phyloP scores from a whole-genome alignment of 2,329 filamentous ascomycete genomes.

The Arthrobotrys iridis region DNA sequence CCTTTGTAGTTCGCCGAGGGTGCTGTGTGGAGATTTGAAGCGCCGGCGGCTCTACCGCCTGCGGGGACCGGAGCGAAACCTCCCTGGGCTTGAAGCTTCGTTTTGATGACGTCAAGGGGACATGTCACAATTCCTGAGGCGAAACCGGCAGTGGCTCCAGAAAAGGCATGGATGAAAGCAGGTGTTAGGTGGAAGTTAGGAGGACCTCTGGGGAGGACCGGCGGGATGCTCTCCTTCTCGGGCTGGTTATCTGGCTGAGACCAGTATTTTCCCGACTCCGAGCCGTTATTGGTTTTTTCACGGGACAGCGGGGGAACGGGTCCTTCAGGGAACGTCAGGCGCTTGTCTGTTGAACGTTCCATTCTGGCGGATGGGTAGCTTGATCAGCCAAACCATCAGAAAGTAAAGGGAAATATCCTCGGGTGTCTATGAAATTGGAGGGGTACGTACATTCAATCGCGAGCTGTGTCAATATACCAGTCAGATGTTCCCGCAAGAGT shows the following conservation, averaged over 20 bases:
- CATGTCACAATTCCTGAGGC: slow-evolving; percentile 95
- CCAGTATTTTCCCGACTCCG: slow-evolving; percentile 44
- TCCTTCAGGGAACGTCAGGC: slow-evolving; percentile 27
- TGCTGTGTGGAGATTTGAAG: slow-evolving; percentile 56
- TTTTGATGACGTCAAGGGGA: slow-evolving; percentile 98
- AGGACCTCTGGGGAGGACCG: slow-evolving; percentile 26
- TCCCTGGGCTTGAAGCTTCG: slow-evolving; percentile 94
- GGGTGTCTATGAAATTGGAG: too few relatives aligned
- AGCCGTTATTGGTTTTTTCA: background rate
- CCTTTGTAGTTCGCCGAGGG: slow-evolving; percentile 77
- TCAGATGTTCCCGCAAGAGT: background rate
- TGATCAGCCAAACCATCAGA: background rate
- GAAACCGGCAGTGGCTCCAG: slow-evolving; percentile 88
- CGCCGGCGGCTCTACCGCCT: slow-evolving; percentile 54
- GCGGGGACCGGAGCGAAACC: slow-evolving; percentile 68
- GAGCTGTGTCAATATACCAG: background rate
- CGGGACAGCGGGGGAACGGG: slow-evolving; percentile 6
- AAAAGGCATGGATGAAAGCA: slow-evolving; percentile 77
- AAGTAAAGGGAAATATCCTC: too few relatives aligned
- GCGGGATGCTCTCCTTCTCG: slow-evolving; percentile 6
- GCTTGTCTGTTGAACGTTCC: slow-evolving; percentile 36
- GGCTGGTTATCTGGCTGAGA: background rate
- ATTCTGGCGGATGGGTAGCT: background rate
- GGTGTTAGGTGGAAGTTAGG: slow-evolving; percentile 64
- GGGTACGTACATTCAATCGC: slow-evolving; percentile 14